Evolutionary conservation across 1,139 yeast species (phyloP).

Genomic region (Eremothecium gossypii): DNA sequence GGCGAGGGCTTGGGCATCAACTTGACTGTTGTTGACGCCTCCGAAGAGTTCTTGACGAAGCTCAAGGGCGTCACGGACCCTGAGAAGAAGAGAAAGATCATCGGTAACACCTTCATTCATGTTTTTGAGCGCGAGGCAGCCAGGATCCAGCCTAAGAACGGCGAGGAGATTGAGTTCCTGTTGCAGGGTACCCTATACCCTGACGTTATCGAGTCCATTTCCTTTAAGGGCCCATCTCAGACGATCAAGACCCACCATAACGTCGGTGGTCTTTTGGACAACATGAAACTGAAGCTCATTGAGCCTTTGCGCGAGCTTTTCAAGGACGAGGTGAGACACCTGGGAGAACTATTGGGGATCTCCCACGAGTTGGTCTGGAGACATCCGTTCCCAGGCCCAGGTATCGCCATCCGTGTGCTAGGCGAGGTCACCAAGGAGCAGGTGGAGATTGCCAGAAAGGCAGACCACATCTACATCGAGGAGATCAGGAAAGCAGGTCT

Average conservation of each 20-base stretch:
- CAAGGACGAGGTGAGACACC: slow-evolving; percentile 95
- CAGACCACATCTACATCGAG: slow-evolving; percentile 90
- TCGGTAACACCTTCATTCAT: slow-evolving; percentile 95
- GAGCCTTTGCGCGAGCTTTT: slow-evolving; percentile 97
- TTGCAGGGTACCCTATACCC: slow-evolving; percentile 98
- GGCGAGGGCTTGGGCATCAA: slow-evolving; percentile 92
- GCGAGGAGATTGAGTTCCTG: slow-evolving; percentile 83
- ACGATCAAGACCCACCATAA: slow-evolving; percentile 99
- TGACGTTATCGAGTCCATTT: slow-evolving; percentile 95
- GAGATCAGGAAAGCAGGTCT: slow-evolving; percentile 91
- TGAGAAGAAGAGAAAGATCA: slow-evolving; percentile 96
- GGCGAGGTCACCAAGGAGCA: slow-evolving; percentile 94
- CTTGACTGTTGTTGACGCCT: slow-evolving; percentile 88
- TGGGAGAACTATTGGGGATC: slow-evolving; percentile 90
- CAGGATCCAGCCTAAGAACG: slow-evolving; percentile 80
- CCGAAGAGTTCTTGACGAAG: slow-evolving; percentile 77
- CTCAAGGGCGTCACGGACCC: slow-evolving; percentile 96
- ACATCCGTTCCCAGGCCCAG: slow-evolving; percentile 99
- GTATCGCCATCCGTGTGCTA: slow-evolving; percentile 93
- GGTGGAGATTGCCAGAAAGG: slow-evolving; percentile 94
- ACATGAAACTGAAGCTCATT: slow-evolving; percentile 95
- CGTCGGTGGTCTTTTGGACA: slow-evolving; percentile 94
- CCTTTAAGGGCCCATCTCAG: slow-evolving; percentile 99
- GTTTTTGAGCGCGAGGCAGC: slow-evolving; percentile 96
- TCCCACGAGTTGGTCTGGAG: slow-evolving; percentile 98